A percentile compares a stretch with the other conserved stretches of the same genome.
Conservation (phyloP, 192 early-diverging fungal species). For the Coemansia sp. region DNA sequence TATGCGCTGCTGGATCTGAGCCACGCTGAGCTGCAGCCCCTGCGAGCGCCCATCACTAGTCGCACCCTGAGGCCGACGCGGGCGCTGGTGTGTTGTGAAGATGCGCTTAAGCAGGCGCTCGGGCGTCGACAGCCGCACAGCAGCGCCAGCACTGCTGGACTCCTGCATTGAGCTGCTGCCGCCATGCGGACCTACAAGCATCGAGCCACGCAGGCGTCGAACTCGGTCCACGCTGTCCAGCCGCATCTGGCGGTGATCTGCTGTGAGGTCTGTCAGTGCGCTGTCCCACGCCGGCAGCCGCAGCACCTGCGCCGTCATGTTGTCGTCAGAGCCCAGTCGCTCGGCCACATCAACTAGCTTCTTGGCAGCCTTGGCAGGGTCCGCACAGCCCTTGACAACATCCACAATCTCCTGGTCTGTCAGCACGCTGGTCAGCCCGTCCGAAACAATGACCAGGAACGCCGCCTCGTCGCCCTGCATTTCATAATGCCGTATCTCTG, state of each 20-base stretch:
- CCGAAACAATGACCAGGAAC: conserved; percentile 68
- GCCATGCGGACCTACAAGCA: conserved; percentile 41
- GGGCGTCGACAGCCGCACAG: conserved; percentile 27
- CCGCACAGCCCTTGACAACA: conserved; percentile 61
- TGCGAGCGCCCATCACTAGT: not conserved
- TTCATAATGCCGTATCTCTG: conserved; percentile 59
- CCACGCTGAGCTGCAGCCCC: conserved; percentile 31
- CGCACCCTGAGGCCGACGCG: conserved; percentile 9
- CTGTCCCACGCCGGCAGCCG: conserved; percentile 70
- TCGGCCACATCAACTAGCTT: conserved; percentile 64
- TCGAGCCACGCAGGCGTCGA: conserved; percentile 47
- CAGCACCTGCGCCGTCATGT: conserved; percentile 68
- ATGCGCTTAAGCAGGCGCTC: conserved; percentile 51
- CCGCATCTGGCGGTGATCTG: conserved; percentile 59
- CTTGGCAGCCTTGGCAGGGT: conserved; percentile 59
- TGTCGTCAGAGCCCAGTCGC: conserved; percentile 69
- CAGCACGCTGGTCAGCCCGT: conserved; percentile 69
- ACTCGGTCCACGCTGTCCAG: conserved; percentile 59
- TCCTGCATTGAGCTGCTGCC: conserved; percentile 29
- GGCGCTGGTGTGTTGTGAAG: conserved; percentile 52
- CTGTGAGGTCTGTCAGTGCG: conserved; percentile 66
- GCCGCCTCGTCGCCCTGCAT: conserved; percentile 63
- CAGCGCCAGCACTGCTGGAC: conserved; percentile 1
- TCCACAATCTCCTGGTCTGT: conserved; percentile 75
- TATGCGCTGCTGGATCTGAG: conserved; percentile 50